Percentiles rank a stretch among this genome's conserved stretches.
These are phyloP conservation scores for Rhizopogon sp. DNA, from an alignment of 768 basidiomycete genomes.

Conservation along the genomic window DNA sequence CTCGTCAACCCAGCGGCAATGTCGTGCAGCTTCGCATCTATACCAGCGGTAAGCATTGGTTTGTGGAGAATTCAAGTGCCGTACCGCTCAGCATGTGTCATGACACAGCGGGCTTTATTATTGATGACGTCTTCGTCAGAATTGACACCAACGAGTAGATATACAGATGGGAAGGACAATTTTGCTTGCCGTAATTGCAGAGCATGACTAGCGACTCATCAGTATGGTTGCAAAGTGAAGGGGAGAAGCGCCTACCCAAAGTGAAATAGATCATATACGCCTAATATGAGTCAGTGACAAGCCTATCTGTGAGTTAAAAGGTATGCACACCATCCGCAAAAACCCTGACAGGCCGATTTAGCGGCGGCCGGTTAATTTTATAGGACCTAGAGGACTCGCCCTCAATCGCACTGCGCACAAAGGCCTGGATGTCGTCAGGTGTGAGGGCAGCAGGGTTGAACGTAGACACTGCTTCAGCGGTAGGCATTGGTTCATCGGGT, in stretches of 20 bases:
- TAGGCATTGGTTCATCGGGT: slow-evolving; percentile 38
- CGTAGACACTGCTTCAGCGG: slow-evolving; percentile 29
- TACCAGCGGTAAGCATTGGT: not conserved
- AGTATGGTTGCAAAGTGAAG: not conserved
- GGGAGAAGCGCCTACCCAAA: slow-evolving; percentile 61
- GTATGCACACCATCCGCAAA: slow-evolving; percentile 82
- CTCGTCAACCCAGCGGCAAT: slow-evolving; percentile 97
- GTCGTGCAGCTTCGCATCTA: slow-evolving; percentile 86
- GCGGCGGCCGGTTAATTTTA: slow-evolving; percentile 83
- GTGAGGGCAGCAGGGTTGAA: slow-evolving; percentile 69
- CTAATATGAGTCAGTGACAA: slow-evolving; percentile 31
- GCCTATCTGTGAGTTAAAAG: not conserved
- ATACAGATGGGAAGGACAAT: slow-evolving; percentile 83
- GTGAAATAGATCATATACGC: slow-evolving; percentile 97
- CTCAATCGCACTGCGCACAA: slow-evolving; percentile 70
- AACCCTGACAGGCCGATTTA: slow-evolving; percentile 74
- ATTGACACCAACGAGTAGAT: slow-evolving; percentile 91
- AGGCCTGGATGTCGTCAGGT: slow-evolving; percentile 73
- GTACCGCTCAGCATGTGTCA: slow-evolving; percentile 85
- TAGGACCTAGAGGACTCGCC: slow-evolving; percentile 64
- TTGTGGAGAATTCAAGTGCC: slow-evolving; percentile 8
- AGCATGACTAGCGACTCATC: slow-evolving; percentile 61
- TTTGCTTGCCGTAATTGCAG: slow-evolving; percentile 96
- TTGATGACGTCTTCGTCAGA: slow-evolving; percentile 77
- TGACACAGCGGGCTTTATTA: slow-evolving; percentile 81